phyloP scores from a whole-genome alignment of 345 rosid species.

The Lenwebbia sp. region DNA sequence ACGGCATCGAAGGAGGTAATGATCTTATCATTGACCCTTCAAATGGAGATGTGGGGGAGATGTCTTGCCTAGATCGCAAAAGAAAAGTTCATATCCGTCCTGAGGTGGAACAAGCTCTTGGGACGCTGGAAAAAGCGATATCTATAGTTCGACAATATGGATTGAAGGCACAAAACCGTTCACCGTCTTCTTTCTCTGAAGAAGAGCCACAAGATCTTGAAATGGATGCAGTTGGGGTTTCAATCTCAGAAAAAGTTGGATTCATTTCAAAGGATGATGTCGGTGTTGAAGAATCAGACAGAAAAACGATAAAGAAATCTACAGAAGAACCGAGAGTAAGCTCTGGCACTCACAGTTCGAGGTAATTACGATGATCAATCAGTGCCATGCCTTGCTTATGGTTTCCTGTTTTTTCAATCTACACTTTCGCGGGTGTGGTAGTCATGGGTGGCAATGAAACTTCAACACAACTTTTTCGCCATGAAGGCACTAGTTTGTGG shows the following conservation, averaged over 20 bases:
- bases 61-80: neutral
- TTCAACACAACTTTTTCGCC: neutral
- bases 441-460: neutral
- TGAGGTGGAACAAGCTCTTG: constrained; percentile 63
- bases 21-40: neutral
- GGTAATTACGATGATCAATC: constrained; percentile 16
- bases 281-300: constrained; percentile 12
- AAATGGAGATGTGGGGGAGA: neutral
- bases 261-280: constrained; percentile 13
- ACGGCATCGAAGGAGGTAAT: constrained; percentile 6
- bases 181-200: constrained; percentile 11
- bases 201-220: constrained; percentile 20
- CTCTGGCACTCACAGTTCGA: constrained; percentile 11
- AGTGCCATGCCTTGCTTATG: neutral
- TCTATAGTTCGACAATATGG: constrained; percentile 34
- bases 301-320: constrained; percentile 21
- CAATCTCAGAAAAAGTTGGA: constrained; percentile 5
- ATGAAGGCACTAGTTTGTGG: neutral
- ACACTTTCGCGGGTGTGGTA: neutral
- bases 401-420: neutral
- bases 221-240: constrained; percentile 4
- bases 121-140: constrained; percentile 63
- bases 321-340: constrained; percentile 16
- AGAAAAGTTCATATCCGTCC: constrained; percentile 36
- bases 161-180: constrained; percentile 8